Base-by-base conservation (phyloP, 1,139 yeast genomes). In the Suhomyces bribrorum region DNA sequence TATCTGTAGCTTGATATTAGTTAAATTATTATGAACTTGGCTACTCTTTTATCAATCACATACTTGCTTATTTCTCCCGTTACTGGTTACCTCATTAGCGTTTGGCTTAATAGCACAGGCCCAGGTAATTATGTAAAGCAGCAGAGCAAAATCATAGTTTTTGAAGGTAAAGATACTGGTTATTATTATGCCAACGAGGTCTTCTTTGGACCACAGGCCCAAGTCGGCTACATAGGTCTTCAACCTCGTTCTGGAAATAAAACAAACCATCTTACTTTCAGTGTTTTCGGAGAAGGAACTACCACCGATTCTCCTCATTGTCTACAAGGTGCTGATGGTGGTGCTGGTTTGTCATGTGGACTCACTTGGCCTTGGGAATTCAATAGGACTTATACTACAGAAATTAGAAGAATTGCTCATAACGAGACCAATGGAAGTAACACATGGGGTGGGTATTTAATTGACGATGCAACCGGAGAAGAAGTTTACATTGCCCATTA, bases 401-500 rank as follows among this genome's bases (percentile, higher is more conserved):
- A 34, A 27, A 16, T 29, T 16, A 14, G 5, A 4, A 32, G 40
- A 32, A 15, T 20, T 8, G 24, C 24, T 9, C 13, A 25, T n/a
- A 17, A 26, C 12, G 23, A 31, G 8, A 14, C 32, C 5, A 32
- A 36, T 12, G 43, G 40, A 5, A 29, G 26, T 13, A 26, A 23
- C 25, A 29, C 24, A 3, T 39, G 43, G 43, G 26, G 22, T 9
- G 43, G 40, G 8, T 35, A 31, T 14, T 26, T 38, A 14, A 9
- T 12, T 16, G 36, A 38, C 14, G 16, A 18, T n/a, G 34, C 18
- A 5, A 26, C 37, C 14, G 32, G 29, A 6, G 34, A 31, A 8
- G 4, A 13, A 5, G 13, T 22, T 5, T 17, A 15, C 2, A 32
- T 39, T 14, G 42, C 32, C 9, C 31, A 25, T 3, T 32, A 14